A percentile compares a stretch with the other conserved stretches of the same genome.
These are phyloP conservation scores for Debaryomyces castellii DNA, from an alignment of 805 yeast species.

Conservation along the genomic window DNA sequence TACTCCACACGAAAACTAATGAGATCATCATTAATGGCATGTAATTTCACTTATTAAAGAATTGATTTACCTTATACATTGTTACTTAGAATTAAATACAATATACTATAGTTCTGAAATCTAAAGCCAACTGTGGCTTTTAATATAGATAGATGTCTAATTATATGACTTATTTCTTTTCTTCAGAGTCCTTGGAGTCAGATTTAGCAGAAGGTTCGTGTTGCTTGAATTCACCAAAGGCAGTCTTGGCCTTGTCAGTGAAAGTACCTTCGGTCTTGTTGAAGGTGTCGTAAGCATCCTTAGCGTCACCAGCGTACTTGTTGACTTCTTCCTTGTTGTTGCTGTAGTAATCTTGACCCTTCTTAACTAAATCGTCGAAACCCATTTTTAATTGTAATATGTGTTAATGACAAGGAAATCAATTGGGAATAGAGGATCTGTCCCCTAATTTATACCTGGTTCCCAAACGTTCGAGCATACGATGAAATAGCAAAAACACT, in stretches of 20 bases:
- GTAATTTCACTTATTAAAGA: neutral
- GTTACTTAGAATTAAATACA: neutral
- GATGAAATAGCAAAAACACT: neutral
- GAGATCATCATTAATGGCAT: too few species aligned
- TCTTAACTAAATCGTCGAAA: constrained; percentile 30
- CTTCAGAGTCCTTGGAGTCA: neutral
- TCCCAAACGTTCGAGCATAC: neutral
- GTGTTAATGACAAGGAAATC: neutral
- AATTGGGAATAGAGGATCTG: neutral
- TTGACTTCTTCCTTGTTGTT: constrained; percentile 24
- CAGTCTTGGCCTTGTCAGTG: constrained; percentile 36
- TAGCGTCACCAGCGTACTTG: constrained; percentile 30
- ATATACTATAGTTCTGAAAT: neutral
- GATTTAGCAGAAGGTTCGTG: constrained; percentile 13
- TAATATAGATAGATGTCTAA: neutral
- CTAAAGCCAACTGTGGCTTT: neutral
- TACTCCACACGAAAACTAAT: too few species aligned
- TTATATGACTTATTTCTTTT: neutral
- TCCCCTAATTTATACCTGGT: neutral
- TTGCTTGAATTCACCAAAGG: constrained; percentile 28
- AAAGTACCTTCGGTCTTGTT: constrained; percentile 24
- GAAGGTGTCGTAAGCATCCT: constrained; percentile 35
- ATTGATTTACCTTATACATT: neutral
- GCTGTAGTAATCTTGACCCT: constrained; percentile 27
- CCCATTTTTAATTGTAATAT: constrained; percentile 18